phyloP scores from a whole-genome alignment of 2,329 filamentous ascomycete species.

The Colletotrichum liaoningense region DNA sequence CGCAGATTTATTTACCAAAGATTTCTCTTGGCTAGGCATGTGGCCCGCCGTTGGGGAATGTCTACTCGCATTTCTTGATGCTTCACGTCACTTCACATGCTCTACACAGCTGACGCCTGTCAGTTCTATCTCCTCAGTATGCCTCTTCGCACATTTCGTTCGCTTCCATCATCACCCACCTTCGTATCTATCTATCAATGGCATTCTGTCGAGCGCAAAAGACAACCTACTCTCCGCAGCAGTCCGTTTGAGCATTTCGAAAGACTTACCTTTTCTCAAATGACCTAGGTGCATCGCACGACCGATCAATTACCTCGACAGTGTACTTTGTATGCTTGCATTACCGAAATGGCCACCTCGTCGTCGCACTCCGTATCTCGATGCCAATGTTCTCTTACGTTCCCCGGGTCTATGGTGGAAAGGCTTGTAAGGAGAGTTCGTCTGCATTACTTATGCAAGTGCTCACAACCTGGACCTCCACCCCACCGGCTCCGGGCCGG shows the following conservation, averaged over 20 bases:
- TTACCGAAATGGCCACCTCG: neutral
- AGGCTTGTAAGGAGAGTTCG: neutral
- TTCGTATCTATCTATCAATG: neutral
- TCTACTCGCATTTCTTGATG: neutral
- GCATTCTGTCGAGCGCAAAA: neutral
- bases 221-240: neutral
- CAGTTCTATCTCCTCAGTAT: neutral
- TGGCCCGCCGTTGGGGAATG: neutral
- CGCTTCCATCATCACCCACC: no score
- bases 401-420: neutral
- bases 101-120: neutral
- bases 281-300: neutral
- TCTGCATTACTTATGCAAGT: constrained; percentile 36
- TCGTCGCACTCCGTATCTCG: neutral
- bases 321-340: neutral
- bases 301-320: no score
- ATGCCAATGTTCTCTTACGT: neutral
- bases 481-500: constrained; percentile 32
- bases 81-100: neutral
- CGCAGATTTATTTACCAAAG: neutral
- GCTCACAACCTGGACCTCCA: constrained; percentile 4
- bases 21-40: neutral
- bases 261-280: neutral
- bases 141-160: no score
- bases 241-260: neutral